phyloP scores from a whole-genome alignment of 2,329 filamentous ascomycete species.

The Arthroderma sp. region DNA sequence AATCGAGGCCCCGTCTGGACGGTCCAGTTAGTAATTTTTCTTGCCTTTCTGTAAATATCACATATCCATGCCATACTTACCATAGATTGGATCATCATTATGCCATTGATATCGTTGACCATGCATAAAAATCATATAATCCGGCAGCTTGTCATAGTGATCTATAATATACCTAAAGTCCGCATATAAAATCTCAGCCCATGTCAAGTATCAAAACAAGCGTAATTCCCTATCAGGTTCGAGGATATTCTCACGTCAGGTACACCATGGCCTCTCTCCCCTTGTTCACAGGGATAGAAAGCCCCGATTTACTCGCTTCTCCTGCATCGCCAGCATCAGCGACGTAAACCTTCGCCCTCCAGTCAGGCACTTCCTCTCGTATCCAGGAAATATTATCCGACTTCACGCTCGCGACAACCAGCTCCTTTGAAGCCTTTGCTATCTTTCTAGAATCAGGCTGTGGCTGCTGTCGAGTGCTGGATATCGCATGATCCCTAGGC shows the following conservation, averaged over 20 bases:
- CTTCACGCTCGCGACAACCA: conserved; percentile 32
- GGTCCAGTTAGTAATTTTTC: neutral
- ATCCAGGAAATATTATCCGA: conserved; percentile 32
- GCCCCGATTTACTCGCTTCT: conserved; percentile 29
- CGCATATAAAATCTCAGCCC: neutral
- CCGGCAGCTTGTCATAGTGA: conserved; percentile 31
- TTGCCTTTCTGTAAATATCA: neutral
- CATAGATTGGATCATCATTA: conserved; percentile 43
- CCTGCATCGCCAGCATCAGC: conserved; percentile 29
- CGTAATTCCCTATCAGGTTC: neutral
- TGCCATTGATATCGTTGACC: conserved; percentile 36
- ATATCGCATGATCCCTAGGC: neutral
- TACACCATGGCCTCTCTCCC: conserved; percentile 36
- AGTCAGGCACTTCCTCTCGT: conserved; percentile 31
- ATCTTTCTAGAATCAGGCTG: neutral
- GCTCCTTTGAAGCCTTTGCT: conserved; percentile 8
- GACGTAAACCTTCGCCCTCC: conserved; percentile 45
- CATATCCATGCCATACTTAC: conserved; percentile 9
- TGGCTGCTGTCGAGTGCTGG: neutral
- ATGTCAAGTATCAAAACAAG: neutral
- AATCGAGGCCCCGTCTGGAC: conserved; percentile 39
- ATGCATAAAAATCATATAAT: conserved; percentile 34
- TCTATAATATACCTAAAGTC: conserved; percentile 32
- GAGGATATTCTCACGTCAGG: conserved; percentile 24
- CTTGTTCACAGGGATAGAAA: conserved; percentile 39